Percentiles rank a stretch among this genome's conserved stretches.
Evolutionary conservation across 306 rosid genomes (phyloP).

Genomic region (Calophaca sinica): DNA sequence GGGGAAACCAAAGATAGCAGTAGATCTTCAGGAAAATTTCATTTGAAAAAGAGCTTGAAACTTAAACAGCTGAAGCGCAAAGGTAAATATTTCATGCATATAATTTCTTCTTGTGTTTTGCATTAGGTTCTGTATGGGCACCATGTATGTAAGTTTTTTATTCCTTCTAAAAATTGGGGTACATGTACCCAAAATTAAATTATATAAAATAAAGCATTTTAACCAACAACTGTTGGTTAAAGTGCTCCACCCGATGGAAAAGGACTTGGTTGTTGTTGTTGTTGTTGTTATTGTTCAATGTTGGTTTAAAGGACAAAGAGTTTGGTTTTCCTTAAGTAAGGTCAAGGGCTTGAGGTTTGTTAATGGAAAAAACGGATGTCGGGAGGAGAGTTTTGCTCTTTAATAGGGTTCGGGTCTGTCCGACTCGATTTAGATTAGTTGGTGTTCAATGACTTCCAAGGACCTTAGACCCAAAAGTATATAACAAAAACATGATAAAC

Average conservation of each 20-base stretch:
- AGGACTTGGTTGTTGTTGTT: neutral
- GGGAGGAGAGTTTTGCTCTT: too few relatives aligned
- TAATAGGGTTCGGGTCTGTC: too few relatives aligned
- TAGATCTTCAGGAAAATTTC: constrained; percentile 48
- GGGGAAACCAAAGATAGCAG: constrained; percentile 50
- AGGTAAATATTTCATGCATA: constrained; percentile 48
- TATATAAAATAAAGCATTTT: neutral
- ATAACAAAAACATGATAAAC: too few relatives aligned
- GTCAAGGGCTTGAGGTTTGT: too few relatives aligned
- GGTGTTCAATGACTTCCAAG: too few relatives aligned
- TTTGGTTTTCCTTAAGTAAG: neutral
- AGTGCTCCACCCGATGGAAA: neutral
- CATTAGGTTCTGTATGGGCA: neutral
- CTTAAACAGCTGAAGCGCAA: constrained; percentile 62
- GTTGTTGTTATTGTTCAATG: neutral
- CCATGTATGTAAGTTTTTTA: neutral
- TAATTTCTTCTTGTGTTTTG: neutral
- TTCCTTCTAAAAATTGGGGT: neutral
- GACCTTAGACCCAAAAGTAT: neutral
- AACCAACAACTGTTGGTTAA: neutral
- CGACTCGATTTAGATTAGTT: too few relatives aligned
- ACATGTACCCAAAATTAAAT: neutral
- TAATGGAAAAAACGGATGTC: too few relatives aligned
- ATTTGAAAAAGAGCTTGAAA: constrained; percentile 66
- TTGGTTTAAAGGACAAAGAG: neutral